phyloP scores from a whole-genome alignment of 305 asterid genomes.

The Withania somnifera region DNA sequence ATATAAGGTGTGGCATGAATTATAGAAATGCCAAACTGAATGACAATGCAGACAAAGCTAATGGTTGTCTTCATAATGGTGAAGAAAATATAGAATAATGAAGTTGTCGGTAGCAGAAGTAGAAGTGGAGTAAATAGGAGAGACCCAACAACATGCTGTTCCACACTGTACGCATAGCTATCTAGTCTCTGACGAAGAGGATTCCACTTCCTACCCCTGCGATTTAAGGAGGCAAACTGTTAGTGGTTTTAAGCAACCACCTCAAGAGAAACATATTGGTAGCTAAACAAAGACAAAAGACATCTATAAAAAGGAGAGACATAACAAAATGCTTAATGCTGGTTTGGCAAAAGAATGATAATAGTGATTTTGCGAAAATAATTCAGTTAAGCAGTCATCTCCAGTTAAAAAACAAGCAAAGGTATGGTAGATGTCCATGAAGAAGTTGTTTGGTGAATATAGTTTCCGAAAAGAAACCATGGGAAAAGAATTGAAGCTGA shows the following conservation, averaged over 20 bases:
- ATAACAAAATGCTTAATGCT: background rate
- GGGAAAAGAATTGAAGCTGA: background rate
- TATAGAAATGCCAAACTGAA: constrained; percentile 44
- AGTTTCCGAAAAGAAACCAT: background rate
- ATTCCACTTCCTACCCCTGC: constrained; percentile 88
- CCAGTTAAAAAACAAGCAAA: background rate
- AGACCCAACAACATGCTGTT: constrained; percentile 88
- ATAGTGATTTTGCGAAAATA: background rate
- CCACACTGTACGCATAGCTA: constrained; percentile 77
- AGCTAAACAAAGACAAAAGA: background rate
- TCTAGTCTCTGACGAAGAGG: constrained; percentile 90
- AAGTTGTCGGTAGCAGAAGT: constrained; percentile 83
- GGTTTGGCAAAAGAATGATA: background rate
- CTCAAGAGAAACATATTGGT: background rate
- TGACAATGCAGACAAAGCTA: constrained; percentile 40
- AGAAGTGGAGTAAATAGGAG: constrained; percentile 82
- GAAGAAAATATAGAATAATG: constrained; percentile 84
- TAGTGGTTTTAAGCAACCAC: constrained; percentile 5
- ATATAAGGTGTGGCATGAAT: constrained; percentile 80
- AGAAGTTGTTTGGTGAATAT: background rate
- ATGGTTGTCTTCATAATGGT: constrained; percentile 63
- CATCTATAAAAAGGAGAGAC: background rate
- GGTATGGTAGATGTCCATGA: background rate
- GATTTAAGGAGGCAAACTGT: constrained; percentile 2
- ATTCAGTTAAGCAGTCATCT: background rate